phyloP scores from a whole-genome alignment of 352 stramenopile species.

The Phytophthora melonis region DNA sequence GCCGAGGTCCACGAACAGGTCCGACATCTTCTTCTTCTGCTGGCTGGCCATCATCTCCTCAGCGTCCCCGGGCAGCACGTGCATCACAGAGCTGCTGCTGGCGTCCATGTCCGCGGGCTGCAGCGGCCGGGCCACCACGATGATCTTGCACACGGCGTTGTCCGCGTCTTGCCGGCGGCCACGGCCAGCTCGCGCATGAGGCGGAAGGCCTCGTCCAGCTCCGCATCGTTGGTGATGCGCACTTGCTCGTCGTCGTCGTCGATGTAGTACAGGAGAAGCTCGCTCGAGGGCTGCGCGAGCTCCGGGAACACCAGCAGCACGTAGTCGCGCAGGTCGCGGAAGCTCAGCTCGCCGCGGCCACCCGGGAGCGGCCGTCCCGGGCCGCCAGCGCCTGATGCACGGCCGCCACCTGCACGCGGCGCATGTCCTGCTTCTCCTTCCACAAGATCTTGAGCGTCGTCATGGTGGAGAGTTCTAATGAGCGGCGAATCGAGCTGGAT shows the following conservation, averaged over 20 bases:
- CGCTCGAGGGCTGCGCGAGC: slow-evolving; percentile 36
- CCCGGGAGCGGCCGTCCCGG: slow-evolving; percentile 51
- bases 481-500: too few relatives aligned
- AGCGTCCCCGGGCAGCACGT: slow-evolving; percentile 37
- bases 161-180: slow-evolving; percentile 47
- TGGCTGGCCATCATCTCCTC: slow-evolving; percentile 61
- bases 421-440: slow-evolving; percentile 86
- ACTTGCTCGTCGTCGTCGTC: slow-evolving; percentile 88
- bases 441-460: slow-evolving; percentile 89
- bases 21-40: slow-evolving; percentile 73
- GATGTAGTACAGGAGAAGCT: slow-evolving; percentile 83
- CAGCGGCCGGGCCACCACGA: slow-evolving; percentile 52
- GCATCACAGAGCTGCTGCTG: slow-evolving; percentile 37
- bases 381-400: slow-evolving; percentile 67
- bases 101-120: slow-evolving; percentile 23
- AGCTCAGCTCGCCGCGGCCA: slow-evolving; percentile 50
- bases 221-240: slow-evolving; percentile 83
- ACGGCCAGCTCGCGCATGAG: slow-evolving; percentile 78
- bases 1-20: slow-evolving; percentile 80
- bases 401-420: slow-evolving; percentile 77
- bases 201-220: slow-evolving; percentile 81
- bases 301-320: slow-evolving; percentile 75
- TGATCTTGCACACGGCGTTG: slow-evolving; percentile 76
- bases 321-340: slow-evolving; percentile 74
- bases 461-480: slow-evolving; percentile 45